A percentile compares a stretch with the other conserved stretches of the same genome.
These are phyloP conservation scores for Pilasporangium apinafurcum DNA, from an alignment of 352 stramenopile species.

Conservation along the genomic window DNA sequence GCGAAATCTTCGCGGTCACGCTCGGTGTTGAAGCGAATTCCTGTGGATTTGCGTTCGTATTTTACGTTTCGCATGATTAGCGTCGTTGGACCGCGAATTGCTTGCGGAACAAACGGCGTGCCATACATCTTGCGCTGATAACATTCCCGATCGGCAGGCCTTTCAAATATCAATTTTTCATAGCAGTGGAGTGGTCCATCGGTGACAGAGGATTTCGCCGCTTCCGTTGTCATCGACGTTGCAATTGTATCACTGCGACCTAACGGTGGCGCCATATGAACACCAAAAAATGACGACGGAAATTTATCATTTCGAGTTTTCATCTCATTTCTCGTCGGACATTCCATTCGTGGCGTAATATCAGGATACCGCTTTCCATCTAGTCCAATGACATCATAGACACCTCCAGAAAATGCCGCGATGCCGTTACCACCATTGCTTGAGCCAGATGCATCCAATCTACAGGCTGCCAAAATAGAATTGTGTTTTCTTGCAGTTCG, in stretches of 20 bases:
- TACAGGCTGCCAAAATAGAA: conserved; percentile 30
- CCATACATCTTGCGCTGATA: conserved; percentile 54
- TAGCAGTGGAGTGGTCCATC: conserved; percentile 31
- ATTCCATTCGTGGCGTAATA: conserved; percentile 10
- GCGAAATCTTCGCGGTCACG: conserved; percentile 49
- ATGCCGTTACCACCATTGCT: not conserved
- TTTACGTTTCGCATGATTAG: conserved; percentile 36
- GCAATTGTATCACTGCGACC: not conserved
- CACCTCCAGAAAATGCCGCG: conserved; percentile 2
- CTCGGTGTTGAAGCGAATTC: conserved; percentile 54
- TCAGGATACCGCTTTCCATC: conserved; percentile 6
- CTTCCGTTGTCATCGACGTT: not conserved
- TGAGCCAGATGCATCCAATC: not conserved
- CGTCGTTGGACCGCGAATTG: conserved; percentile 26
- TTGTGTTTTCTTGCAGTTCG: conserved; percentile 46
- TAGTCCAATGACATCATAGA: conserved; percentile 9
- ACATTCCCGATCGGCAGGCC: conserved; percentile 26
- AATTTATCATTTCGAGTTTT: conserved; percentile 9
- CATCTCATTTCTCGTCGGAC: conserved; percentile 10
- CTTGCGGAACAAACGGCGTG: conserved; percentile 41
- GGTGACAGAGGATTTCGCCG: too few species aligned
- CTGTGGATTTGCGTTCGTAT: conserved; percentile 52
- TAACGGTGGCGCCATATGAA: conserved; percentile 6
- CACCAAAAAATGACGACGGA: conserved; percentile 17
- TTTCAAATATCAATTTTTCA: conserved; percentile 31